Evolutionary conservation across 192 early-diverging fungal genomes (phyloP).

Genomic region (Chytriomyces confervae): DNA sequence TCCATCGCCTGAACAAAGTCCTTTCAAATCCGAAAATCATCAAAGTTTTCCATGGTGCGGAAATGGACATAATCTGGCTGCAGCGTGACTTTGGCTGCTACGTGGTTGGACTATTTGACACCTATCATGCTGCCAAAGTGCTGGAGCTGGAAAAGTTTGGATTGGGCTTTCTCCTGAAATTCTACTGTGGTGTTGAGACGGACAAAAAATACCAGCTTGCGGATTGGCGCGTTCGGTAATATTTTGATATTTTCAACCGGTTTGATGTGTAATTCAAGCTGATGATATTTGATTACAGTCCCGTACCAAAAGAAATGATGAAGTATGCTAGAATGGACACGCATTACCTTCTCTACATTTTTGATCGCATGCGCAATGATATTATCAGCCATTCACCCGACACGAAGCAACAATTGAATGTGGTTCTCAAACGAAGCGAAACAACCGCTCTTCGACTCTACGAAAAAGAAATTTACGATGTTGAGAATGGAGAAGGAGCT

Average conservation of each 20-base stretch:
- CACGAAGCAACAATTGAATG: conserved; percentile 70
- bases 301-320: conserved; percentile 90
- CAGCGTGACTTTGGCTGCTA: conserved; percentile 98
- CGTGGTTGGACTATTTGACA: conserved; percentile 96
- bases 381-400: conserved; percentile 66
- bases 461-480: conserved; percentile 86
- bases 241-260: neutral
- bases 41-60: conserved; percentile 97
- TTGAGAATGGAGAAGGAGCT: conserved; percentile 74
- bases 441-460: conserved; percentile 72
- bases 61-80: conserved; percentile 93
- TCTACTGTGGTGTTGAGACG: conserved; percentile 78
- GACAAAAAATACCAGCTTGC: conserved; percentile 96
- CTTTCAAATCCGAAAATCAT: conserved; percentile 87
- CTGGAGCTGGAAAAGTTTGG: conserved; percentile 83
- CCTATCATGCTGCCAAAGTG: conserved; percentile 88
- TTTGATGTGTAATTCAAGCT: neutral
- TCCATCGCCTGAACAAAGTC: conserved; percentile 79
- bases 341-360: conserved; percentile 95
- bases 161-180: conserved; percentile 79
- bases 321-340: conserved; percentile 92
- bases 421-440: conserved; percentile 68
- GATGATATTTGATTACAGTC: conserved; percentile 53
- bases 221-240: conserved; percentile 95
- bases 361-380: conserved; percentile 88